Evolutionary conservation across 225 moss, liverwort and hornwort genomes (phyloP).

Genomic region (Polytrichum formosum): DNA sequence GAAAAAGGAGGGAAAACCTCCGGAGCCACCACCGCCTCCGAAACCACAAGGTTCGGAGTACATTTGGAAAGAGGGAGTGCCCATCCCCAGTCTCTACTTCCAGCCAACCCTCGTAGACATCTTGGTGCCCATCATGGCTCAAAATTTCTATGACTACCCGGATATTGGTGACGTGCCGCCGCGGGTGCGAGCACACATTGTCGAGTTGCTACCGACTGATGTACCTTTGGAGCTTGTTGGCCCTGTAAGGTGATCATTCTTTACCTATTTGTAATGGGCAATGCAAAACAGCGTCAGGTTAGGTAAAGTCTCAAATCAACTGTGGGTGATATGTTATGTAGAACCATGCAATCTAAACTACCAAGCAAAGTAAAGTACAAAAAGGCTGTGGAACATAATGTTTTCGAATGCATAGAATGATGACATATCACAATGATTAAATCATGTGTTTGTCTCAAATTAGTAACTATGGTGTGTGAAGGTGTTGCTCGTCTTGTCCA

Average conservation of each 20-base stretch:
- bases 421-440: background rate
- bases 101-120: constrained; percentile 72
- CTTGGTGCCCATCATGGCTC: constrained; percentile 61
- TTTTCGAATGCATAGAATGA: background rate
- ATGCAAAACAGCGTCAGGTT: too few relatives aligned
- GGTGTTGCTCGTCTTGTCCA: rapidly evolving
- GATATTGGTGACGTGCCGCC: constrained; percentile 57
- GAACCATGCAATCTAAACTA: too few relatives aligned
- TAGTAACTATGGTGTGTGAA: too few relatives aligned
- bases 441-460: too few relatives aligned
- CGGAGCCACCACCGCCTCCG: background rate
- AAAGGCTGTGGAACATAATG: too few relatives aligned
- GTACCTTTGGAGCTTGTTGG: constrained; percentile 60
- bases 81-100: constrained; percentile 51
- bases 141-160: constrained; percentile 54
- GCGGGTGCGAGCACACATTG: constrained; percentile 34
- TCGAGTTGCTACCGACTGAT: constrained; percentile 62
- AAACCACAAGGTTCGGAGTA: constrained; percentile 18
- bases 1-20: too few relatives aligned
- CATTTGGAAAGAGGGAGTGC: constrained; percentile 30
- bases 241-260: constrained; percentile 53
- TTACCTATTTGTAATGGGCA: background rate
- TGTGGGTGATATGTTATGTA: too few relatives aligned
- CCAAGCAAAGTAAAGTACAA: too few relatives aligned
- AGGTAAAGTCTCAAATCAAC: too few relatives aligned